phyloP scores from a whole-genome alignment of 805 yeast genomes.

The Isabelozyma heimii region DNA sequence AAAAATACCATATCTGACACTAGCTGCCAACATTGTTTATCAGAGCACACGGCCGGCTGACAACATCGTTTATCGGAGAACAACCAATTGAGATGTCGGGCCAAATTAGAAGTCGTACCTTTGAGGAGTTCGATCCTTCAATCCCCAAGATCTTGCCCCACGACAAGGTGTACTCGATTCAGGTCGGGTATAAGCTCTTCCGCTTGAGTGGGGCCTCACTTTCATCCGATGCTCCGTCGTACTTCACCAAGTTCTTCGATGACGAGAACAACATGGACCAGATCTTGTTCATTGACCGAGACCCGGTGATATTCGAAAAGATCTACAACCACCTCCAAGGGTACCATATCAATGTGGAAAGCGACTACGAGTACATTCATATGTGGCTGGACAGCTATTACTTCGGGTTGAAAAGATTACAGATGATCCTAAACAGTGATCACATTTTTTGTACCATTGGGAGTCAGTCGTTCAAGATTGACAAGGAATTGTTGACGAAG shows the following conservation, averaged over 20 bases:
- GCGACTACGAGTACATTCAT: slow-evolving; percentile 60
- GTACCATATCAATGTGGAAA: slow-evolving; percentile 58
- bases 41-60: too few species aligned
- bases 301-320: slow-evolving; percentile 62
- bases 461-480: slow-evolving; percentile 54
- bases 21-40: too few species aligned
- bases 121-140: slow-evolving; percentile 32
- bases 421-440: slow-evolving; percentile 45
- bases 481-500: slow-evolving; percentile 49
- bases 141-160: slow-evolving; percentile 63
- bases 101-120: neutral
- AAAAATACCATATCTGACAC: too few species aligned
- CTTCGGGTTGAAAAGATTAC: slow-evolving; percentile 61
- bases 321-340: slow-evolving; percentile 80
- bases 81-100: too few species aligned
- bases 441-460: slow-evolving; percentile 62
- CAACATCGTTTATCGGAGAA: too few species aligned
- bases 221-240: slow-evolving; percentile 84
- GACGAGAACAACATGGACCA: slow-evolving; percentile 24
- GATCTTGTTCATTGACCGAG: slow-evolving; percentile 67
- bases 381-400: slow-evolving; percentile 70
- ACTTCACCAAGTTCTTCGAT: slow-evolving; percentile 71
- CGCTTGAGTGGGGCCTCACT: slow-evolving; percentile 79
- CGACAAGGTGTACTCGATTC: slow-evolving; percentile 64
- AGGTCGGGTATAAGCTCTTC: slow-evolving; percentile 64